A percentile compares a stretch with the other conserved stretches of the same genome.
Conservation (phyloP, 768 basidiomycete species). For the Hortiboletus campestris region DNA sequence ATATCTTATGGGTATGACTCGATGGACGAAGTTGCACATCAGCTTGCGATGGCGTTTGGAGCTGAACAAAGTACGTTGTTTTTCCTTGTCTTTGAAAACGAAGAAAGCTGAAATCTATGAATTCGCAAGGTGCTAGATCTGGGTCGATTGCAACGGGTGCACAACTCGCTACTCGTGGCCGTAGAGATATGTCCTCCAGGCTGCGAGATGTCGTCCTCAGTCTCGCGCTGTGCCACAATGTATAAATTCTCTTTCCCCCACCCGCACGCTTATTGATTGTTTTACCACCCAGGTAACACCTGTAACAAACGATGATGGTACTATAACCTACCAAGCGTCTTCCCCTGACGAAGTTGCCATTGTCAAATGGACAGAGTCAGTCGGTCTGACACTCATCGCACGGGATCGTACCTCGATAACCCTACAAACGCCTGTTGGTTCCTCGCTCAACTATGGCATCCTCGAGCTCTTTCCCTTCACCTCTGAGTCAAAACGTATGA, state of each 20-base stretch:
- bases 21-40: constrained; percentile 98
- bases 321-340: constrained; percentile 95
- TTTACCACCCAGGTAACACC: constrained; percentile 82
- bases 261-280: neutral
- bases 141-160: constrained; percentile 71
- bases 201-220: constrained; percentile 91
- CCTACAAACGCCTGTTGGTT: constrained; percentile 68
- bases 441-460: constrained; percentile 71
- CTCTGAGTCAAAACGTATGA: constrained; percentile 98
- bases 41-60: constrained; percentile 84
- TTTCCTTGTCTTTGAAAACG: neutral
- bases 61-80: constrained; percentile 50
- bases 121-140: constrained; percentile 43
- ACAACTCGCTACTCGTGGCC: constrained; percentile 80
- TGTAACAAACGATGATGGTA: constrained; percentile 90
- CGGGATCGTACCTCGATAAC: constrained; percentile 92
- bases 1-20: constrained; percentile 95
- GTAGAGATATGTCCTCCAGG: constrained; percentile 92
- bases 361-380: constrained; percentile 94
- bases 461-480: constrained; percentile 98
- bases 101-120: neutral
- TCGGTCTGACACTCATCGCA: constrained; percentile 84
- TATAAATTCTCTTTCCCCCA: constrained; percentile 34
- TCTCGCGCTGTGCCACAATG: constrained; percentile 95
- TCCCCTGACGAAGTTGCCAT: constrained; percentile 99